Base-by-base conservation (phyloP, 352 stramenopile species). In the Phytophthora fragariae region DNA sequence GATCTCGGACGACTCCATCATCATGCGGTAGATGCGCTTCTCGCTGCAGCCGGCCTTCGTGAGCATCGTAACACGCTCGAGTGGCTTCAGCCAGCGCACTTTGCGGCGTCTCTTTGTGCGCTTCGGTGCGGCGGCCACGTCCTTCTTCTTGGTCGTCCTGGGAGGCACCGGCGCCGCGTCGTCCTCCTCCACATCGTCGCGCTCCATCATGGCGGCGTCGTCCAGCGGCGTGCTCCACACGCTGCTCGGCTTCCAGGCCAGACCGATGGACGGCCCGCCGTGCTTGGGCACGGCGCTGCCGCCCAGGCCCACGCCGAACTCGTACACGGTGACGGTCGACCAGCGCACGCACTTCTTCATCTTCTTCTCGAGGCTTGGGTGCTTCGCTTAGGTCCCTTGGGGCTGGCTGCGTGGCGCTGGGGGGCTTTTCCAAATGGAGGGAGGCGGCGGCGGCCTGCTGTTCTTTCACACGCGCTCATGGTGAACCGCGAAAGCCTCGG, bases 1-100 rank as follows among this genome's bases (percentile, higher is more conserved):
- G 69, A 91, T 91, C 62, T 91, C 80, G 15, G 83, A 89, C 27
- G 70, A 77, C 63, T 91, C 81, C 80, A 89, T 86, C 80, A 91
- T 82, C 82, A 89, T 89, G 61, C 81, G 80, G 56, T 79, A 88
- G 68, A 91, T 91, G 60, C 77, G 77, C 63, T 87, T 85, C 80
- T 91, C 83, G 59, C 83, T 91, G 62, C 77, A 88, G 37, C 83
- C 83, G 44, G 81, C 83, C 55, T 89, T 85, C n/a, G 82, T 89
- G 27, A 91, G 76, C 82, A 91, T 84, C 17, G 77, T 83, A 46
- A 89, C 80, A 24, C 82, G 84, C 53, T 90, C 84, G 39, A 86
- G 79, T 2, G 84, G 84, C 70, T 91, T 91, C 52, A 91, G 67
- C 83, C 83, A 90, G 33, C 81, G 81, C 50, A 90, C 83, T 44